Evolutionary conservation across 495 filamentous ascomycete species (phyloP), one percentile per base, ranked within the genome.

Genomic region (Penicillium steckii): DNA sequence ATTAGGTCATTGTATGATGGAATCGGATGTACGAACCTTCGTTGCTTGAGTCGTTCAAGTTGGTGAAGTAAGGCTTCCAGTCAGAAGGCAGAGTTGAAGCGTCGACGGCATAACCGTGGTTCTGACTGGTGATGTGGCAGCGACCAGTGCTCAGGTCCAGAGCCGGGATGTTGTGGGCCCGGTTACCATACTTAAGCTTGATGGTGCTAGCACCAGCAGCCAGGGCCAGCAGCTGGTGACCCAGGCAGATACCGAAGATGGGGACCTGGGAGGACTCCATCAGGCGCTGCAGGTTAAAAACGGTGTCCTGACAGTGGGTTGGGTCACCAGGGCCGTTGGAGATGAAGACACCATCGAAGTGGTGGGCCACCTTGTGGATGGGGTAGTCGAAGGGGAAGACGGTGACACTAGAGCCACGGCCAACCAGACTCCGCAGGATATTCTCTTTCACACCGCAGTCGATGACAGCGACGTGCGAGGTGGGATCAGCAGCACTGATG

Each of bases 361-460:
- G 89, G 70, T 95, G 87, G 51, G 91, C 89, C 21, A 96, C 88
- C 80, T 97, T 97, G 81, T 97, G 91, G 71, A 98, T 93, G 47
- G 91, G 91, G 75, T 90, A 97, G 75, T 97, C 85, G 74, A 87
- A 97, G 40, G 94, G 94, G 76, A 98, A 95, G 48, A 87, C 86
- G 19, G 95, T 97, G 42, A 96, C 87, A 55, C 85, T 89, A 33
- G 89, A 85, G 22, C 92, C 94, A 26, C 94, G 89, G 69, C 76
- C 79, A 56, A 97, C 93, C 54, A 98, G 77, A 66, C 88, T 93
- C 57, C 94, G 88, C 44, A 98, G 84, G 67, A 98, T 98, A 78
- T 97, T 98, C 80, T 98, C 94, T 81, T 98, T 98, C 52, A 98
- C 95, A 71, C 94, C 94, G 67, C 94, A 98, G 74, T 98, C 94